Percentiles rank a stretch among this genome's conserved stretches.
Evolutionary conservation across 1,284 basidiomycete genomes (phyloP).

Genomic region (Puccinia novopanici): DNA sequence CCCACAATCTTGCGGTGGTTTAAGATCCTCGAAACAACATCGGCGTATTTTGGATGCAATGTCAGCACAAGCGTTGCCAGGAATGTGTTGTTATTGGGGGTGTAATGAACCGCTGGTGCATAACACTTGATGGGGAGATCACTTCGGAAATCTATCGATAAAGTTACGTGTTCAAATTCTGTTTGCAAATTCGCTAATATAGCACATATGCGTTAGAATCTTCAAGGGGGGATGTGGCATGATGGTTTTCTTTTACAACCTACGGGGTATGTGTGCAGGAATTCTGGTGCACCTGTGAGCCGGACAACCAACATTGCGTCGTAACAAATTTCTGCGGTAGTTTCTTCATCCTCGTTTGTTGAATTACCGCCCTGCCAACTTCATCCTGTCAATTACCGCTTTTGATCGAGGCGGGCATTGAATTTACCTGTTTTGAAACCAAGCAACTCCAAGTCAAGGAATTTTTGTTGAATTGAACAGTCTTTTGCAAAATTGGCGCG

Average conservation of each 20-base stretch:
- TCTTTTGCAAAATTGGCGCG: constrained; percentile 6
- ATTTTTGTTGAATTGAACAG: constrained; percentile 42
- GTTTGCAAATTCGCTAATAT: neutral
- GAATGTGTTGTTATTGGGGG: neutral
- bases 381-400: neutral
- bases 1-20: constrained; percentile 35
- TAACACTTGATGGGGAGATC: neutral
- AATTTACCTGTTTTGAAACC: constrained; percentile 3
- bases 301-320: constrained; percentile 12
- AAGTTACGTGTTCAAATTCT: constrained; percentile 25
- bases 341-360: neutral
- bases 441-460: constrained; percentile 46
- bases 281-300: constrained; percentile 14
- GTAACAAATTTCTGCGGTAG: constrained; percentile 36
- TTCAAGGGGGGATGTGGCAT: neutral
- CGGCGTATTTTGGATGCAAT: constrained; percentile 4
- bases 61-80: neutral
- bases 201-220: neutral
- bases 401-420: neutral
- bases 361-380: constrained; percentile 8
- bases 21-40: constrained; percentile 3
- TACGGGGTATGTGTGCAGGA: neutral
- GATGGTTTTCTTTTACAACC: neutral
- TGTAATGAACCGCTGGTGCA: constrained; percentile 15
- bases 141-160: constrained; percentile 24